phyloP scores from a whole-genome alignment of 768 basidiomycete species.

The Scleroderma citrinum region DNA sequence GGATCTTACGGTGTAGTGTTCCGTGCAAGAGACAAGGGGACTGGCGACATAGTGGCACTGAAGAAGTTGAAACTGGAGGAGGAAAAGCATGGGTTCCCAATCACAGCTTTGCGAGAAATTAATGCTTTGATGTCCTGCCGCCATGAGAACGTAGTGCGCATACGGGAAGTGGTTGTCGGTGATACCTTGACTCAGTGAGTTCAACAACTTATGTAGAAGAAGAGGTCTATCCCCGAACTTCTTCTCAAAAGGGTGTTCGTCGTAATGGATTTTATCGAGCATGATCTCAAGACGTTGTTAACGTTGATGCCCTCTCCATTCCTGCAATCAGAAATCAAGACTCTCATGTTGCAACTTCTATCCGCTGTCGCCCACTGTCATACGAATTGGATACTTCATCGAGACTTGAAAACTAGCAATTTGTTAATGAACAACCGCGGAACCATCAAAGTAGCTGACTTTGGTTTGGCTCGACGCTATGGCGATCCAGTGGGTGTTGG shows the following conservation, averaged over 20 bases:
- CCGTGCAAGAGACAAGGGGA: constrained; percentile 90
- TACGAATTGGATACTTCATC: constrained; percentile 94
- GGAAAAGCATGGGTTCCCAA: constrained; percentile 98
- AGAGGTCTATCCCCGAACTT: constrained; percentile 5
- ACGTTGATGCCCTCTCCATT: constrained; percentile 95
- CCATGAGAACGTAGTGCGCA: constrained; percentile 96
- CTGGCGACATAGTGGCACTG: constrained; percentile 92
- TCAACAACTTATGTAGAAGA: constrained; percentile 6
- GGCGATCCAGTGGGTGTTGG: constrained; percentile 95
- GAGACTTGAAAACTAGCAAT: constrained; percentile 97
- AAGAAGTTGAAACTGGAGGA: constrained; percentile 98
- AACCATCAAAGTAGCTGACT: constrained; percentile 97
- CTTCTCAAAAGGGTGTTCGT: constrained; percentile 80
- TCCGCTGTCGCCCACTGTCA: constrained; percentile 94
- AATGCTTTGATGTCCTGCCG: constrained; percentile 93
- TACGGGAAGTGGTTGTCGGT: constrained; percentile 96
- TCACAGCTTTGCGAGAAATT: constrained; percentile 91
- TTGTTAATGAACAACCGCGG: constrained; percentile 98
- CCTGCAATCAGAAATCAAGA: constrained; percentile 97
- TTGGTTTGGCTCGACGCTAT: constrained; percentile 91
- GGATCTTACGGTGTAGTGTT: constrained; percentile 97
- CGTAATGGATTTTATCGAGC: constrained; percentile 99
- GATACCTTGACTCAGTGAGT: constrained; percentile 98
- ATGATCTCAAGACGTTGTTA: constrained; percentile 95
- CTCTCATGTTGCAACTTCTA: constrained; percentile 86